Conservation (phyloP, 208 protist species). For the Porcisia hertigi region DNA sequence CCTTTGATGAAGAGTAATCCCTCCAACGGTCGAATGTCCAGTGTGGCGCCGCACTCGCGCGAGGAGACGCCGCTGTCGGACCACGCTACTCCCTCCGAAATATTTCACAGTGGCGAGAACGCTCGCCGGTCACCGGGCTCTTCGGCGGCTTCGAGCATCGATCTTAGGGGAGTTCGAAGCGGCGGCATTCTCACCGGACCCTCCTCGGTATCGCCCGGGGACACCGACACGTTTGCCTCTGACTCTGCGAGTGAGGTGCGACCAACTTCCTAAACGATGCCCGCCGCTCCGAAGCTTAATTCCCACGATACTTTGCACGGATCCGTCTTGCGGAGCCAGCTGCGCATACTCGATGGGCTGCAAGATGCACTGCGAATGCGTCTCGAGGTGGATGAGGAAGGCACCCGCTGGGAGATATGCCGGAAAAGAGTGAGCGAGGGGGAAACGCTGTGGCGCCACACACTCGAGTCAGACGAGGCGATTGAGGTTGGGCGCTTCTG, state of each 20-base stretch:
- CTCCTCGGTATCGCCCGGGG: not conserved
- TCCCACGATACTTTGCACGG: not conserved
- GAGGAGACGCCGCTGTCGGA: not conserved
- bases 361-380: constrained; percentile 2
- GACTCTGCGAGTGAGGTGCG: not conserved
- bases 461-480: not conserved
- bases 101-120: not conserved
- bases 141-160: not conserved
- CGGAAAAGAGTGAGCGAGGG: not conserved
- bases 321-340: constrained; percentile 7
- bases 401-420: not conserved
- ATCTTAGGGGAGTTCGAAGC: not conserved
- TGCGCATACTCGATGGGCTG: constrained; percentile 10
- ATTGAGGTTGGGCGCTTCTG: not conserved
- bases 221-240: not conserved
- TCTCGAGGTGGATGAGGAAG: not conserved
- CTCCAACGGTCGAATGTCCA: not conserved
- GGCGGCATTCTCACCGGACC: not conserved
- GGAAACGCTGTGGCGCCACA: not conserved
- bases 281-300: not conserved
- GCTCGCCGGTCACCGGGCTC: not conserved
- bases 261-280: not conserved
- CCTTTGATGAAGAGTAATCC: not conserved
- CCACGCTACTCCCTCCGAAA: not conserved
- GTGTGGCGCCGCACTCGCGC: not conserved